phyloP scores from a whole-genome alignment of 2,329 filamentous ascomycete genomes.

The Laburnicola sp. region DNA sequence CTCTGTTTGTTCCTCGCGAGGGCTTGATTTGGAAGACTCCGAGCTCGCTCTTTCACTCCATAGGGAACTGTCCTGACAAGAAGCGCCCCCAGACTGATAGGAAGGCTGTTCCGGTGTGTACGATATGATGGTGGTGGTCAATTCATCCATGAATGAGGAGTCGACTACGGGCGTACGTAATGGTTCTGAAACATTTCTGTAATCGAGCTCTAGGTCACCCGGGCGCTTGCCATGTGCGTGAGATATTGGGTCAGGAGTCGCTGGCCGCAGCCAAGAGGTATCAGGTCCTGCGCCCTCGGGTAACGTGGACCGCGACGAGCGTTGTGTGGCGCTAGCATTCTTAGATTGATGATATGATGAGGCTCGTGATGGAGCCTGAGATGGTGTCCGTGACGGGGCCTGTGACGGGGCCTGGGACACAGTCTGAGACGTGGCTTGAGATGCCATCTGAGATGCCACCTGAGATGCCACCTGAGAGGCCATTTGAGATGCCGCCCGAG shows the following conservation, averaged over 20 bases:
- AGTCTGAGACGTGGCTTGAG: neutral
- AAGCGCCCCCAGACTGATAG: conserved; percentile 35
- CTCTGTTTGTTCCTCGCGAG: conserved; percentile 16
- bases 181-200: neutral
- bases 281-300: conserved; percentile 20
- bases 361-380: neutral
- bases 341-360: neutral
- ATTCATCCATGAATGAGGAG: conserved; percentile 23
- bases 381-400: neutral
- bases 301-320: conserved; percentile 19
- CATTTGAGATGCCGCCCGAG: neutral
- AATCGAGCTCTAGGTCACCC: neutral
- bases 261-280: conserved; percentile 25
- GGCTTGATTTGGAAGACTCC: conserved; percentile 36
- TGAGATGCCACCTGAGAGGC: neutral
- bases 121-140: conserved; percentile 4
- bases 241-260: conserved; percentile 17
- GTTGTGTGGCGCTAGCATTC: neutral
- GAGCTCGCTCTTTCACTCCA: conserved; percentile 38
- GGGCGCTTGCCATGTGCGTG: conserved; percentile 15
- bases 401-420: neutral
- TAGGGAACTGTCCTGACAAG: conserved; percentile 27
- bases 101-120: conserved; percentile 10
- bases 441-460: neutral
- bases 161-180: conserved; percentile 9